Evolutionary conservation across 2,329 filamentous ascomycete genomes (phyloP), one percentile per base, ranked within the genome.

Genomic region (Verticillium alfalfae): DNA sequence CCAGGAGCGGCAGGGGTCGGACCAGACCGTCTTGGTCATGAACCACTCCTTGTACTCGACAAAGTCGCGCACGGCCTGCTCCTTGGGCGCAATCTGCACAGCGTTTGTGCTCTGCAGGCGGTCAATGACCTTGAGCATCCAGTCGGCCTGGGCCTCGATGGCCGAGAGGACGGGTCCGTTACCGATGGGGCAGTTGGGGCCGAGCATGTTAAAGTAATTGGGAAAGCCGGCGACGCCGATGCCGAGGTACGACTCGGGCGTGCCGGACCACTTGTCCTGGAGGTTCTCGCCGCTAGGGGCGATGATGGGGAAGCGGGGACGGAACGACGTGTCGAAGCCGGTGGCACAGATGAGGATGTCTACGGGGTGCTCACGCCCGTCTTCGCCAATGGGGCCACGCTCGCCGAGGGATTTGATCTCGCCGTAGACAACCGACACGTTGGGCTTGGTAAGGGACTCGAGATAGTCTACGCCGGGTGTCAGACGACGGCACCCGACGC

Each of bases 51-150:
- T 77, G 70, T 77, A 75, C 4, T 72, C 71, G 61, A 80, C 75
- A 69, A 86, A 85, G 63, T 85, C 84, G 12, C 71, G 69, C 8
- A 84, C 78, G 1, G 78, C 79, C 18, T 76, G 75, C 1, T 71
- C 67, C 66, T 81, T 81, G 12, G 82, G 76, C 9, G 75, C 68
- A 49, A 81, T 77, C 5, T 75, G 71, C 5, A 69, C 68, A 60
- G 84, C 79, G 68, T 79, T 76, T 67, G 81, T 72, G 2, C 76
- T 80, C 67, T 83, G 77, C 66, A 76, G 79, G 45, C 79, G 77
- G 69, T 82, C 77, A 62, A 84, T 76, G 45, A 82, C 67, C 64
- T 80, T 78, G 65, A 78, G 75, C 64, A 82, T 77, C 70, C 81
- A 83, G 65, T 84, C 80, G 4, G 77, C 78, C 62, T 81, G 75